Percentiles rank a stretch among this genome's conserved stretches.
Evolutionary conservation across 257 asterid species (phyloP).

Genomic region (Gentiana dahurica): DNA sequence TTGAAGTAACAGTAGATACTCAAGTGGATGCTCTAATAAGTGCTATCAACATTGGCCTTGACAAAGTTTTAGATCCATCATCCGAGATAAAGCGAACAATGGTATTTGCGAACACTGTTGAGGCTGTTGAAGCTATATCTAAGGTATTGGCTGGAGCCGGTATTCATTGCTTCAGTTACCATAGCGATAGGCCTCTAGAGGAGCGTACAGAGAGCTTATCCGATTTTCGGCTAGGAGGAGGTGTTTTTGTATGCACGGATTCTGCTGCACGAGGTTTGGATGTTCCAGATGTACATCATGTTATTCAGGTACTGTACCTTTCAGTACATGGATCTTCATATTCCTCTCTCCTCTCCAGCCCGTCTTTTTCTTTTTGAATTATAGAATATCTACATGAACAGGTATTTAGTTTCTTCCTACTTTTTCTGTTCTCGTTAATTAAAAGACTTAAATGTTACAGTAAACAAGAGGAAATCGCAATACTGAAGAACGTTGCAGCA

Average conservation of each 20-base stretch:
- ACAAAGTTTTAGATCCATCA: constrained; percentile 18
- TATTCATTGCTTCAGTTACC: constrained; percentile 59
- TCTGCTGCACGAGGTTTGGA: constrained; percentile 99
- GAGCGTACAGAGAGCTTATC: constrained; percentile 60
- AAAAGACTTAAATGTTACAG: too few species aligned
- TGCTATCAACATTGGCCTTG: constrained; percentile 46
- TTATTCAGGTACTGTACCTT: constrained; percentile 64
- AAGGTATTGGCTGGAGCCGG: constrained; percentile 54
- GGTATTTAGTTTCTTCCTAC: too few species aligned
- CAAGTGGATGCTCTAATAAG: constrained; percentile 71
- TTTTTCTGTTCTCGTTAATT: too few species aligned
- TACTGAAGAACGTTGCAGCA: too few species aligned
- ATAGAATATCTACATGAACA: too few species aligned
- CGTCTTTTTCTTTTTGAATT: not conserved
- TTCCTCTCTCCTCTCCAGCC: too few species aligned
- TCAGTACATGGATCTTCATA: not conserved
- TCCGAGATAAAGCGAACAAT: constrained; percentile 50
- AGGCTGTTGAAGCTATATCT: constrained; percentile 78
- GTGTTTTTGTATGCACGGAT: constrained; percentile 93
- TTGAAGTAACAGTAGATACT: constrained; percentile 61
- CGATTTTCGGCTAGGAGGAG: constrained; percentile 77
- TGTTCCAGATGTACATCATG: constrained; percentile 78
- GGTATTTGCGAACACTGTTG: constrained; percentile 97
- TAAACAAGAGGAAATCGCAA: too few species aligned
- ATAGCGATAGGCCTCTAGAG: constrained; percentile 63